Evolutionary conservation across 331 rosid genomes (phyloP), one percentile per base, ranked within the genome.

Genomic region (Quercus lobata): DNA sequence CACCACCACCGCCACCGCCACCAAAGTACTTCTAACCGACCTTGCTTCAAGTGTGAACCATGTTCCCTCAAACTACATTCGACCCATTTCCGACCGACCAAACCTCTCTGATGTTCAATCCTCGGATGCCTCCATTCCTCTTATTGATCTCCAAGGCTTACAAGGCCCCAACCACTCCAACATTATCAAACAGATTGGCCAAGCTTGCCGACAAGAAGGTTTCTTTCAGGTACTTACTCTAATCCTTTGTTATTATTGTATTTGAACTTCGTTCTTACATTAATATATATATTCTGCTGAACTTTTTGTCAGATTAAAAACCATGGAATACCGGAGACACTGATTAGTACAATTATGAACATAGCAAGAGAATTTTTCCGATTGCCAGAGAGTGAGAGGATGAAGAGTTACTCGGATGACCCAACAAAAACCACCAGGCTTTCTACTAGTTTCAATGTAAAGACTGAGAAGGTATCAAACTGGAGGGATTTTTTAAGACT

Each of bases 401-500:
- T 92, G 83, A 94, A 92, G 83, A 92, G 11, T 52, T 92, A 92
- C 85, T 92, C 97, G 7, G 94, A 92, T 15, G 97, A 92, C 69
- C 88, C 97, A 3, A 49, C 77, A 2, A 94, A 91, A 79, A 78
- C 93, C 55, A 94, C 91, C 3, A 89, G 97, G 76, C 91, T 94
- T 8, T 94, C 98, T 3, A 94, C 98, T 0, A 92, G 97, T 80
- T 94, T 94, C 81, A 94, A 94, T 58, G 87, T 94, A 8, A 90
- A 84, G 73, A 94, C 95, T 2, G 97, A 94, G 65, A 90, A 87
- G 17, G 81, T 90, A 1, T 65, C 97, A 0, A 91, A 86, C 76
- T 94, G 97, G 97, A 91, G 98, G 27, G 98, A 94, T 78, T 94
- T 76, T 74, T 85, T 94, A 57, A 88, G 98, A 82, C 89, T 94